Percentiles rank a stretch among this genome's conserved stretches.
Conservation (phyloP, 208 protist species). For the Crithidia expoeki region DNA sequence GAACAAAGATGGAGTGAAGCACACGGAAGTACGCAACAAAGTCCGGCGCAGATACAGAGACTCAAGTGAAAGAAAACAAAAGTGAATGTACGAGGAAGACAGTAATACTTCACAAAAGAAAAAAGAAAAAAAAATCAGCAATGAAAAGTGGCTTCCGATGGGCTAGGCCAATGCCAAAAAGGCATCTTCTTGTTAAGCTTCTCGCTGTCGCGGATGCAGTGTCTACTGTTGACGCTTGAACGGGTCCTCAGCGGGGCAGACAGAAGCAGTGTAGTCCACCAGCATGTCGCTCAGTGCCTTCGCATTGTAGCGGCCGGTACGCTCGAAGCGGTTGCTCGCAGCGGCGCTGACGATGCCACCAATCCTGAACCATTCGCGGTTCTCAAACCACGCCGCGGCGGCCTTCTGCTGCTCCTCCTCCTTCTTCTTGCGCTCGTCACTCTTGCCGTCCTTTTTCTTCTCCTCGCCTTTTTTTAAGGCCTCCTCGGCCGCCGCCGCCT, state of each 20-base stretch:
- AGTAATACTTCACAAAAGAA: constrained; percentile 18
- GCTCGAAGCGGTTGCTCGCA: constrained; percentile 29
- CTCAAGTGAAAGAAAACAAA: background rate
- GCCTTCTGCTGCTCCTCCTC: constrained; percentile 32
- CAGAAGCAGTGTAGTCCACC: constrained; percentile 33
- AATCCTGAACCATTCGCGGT: constrained; percentile 32
- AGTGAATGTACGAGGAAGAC: constrained; percentile 21
- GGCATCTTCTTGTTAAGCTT: background rate
- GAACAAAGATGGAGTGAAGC: background rate
- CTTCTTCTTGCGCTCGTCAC: constrained; percentile 25
- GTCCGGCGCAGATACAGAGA: background rate
- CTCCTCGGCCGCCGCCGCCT: constrained; percentile 9
- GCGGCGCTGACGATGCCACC: constrained; percentile 33
- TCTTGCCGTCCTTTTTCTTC: constrained; percentile 15
- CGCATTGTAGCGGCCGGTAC: constrained; percentile 48
- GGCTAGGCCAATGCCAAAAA: background rate
- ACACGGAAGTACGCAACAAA: background rate
- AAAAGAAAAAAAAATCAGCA: constrained; percentile 26
- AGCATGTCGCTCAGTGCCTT: constrained; percentile 52
- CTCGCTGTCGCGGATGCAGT: background rate
- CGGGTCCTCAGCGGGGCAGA: constrained; percentile 13
- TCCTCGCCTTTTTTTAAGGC: constrained; percentile 6
- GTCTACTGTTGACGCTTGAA: constrained; percentile 16
- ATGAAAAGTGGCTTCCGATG: background rate
- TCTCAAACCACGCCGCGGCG: constrained; percentile 35